Base-by-base conservation (phyloP, 306 rosid species). In the Amphicarpaea edgeworthii region DNA sequence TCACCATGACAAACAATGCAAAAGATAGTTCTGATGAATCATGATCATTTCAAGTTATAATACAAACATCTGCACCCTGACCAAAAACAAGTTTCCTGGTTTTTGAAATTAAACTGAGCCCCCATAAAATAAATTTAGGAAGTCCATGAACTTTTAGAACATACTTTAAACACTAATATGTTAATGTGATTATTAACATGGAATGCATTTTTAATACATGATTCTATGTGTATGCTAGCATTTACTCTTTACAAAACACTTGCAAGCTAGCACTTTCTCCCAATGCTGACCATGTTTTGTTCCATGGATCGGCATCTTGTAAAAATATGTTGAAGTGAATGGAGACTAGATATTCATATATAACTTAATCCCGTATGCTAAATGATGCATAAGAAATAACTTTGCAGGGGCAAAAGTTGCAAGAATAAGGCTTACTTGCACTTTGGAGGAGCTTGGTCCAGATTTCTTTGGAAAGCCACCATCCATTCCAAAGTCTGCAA, bases 401-500 rank as follows among this genome's bases (percentile, higher is more conserved):
- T 47, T 19, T 60, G 19, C 72, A 58, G 15, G 40, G n/a, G 49
- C 5, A 70, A 23, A 46, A 24, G 40, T 26, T 5, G 47, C 32
- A 16, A 47, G 50, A 68, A 62, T 45, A 59, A n/a, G 43, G 50
- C 92, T 85, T 88, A 96, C 99, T 89, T 87, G 98, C 49, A 85
- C 87, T 88, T 83, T 92, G 5, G 98, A 86, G 80, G 89, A 79
- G 81, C 76, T 82, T 20, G 96, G 74, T 60, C 91, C 84, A 63
- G 87, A 37, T 75, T 87, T 92, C 86, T 84, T 92, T 2, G 88
- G 82, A 68, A 88, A 95, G 75, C 97, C 93, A 51, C 90, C 81
- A 47, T 92, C 99, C 99, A 96, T 96, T 71, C 97, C 99, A 42
- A 90, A 92, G 34, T 96, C 98, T 4, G 97, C 85, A 84, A 96